phyloP scores from a whole-genome alignment of 768 basidiomycete genomes.

The Rhodocollybia butyracea region DNA sequence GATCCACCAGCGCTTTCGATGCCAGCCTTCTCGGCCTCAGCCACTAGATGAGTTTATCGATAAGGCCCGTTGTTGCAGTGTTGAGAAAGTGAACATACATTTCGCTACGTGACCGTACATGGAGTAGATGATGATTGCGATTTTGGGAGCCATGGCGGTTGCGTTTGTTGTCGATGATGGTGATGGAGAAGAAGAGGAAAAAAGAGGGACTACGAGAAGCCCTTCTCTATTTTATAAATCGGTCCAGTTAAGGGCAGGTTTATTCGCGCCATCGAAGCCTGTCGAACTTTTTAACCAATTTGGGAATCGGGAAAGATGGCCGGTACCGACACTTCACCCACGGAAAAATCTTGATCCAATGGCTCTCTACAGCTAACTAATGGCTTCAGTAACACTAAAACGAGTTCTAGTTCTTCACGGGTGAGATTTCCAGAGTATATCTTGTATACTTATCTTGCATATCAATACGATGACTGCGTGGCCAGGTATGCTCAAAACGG shows the following conservation, averaged over 20 bases:
- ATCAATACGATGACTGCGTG: neutral
- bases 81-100: conserved; percentile 36
- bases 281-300: too few species aligned
- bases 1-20: conserved; percentile 46
- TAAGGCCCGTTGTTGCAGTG: neutral
- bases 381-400: neutral
- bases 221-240: too few species aligned
- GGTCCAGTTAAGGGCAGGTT: too few species aligned
- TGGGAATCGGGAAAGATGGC: too few species aligned
- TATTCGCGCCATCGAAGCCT: too few species aligned
- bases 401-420: conserved; percentile 6
- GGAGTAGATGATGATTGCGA: conserved; percentile 73
- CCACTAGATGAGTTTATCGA: conserved; percentile 41
- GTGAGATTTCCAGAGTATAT: neutral
- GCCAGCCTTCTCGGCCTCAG: conserved; percentile 49
- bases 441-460: too few species aligned
- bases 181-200: conserved; percentile 1
- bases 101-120: conserved; percentile 73
- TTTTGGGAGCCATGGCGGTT: conserved; percentile 35
- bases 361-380: neutral
- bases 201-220: neutral
- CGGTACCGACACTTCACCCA: too few species aligned
- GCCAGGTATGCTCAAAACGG: conserved; percentile 1
- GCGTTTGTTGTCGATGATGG: conserved; percentile 7
- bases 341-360: too few species aligned